phyloP scores from a whole-genome alignment of 2,329 filamentous ascomycete genomes.

The Trichoderma sp. region DNA sequence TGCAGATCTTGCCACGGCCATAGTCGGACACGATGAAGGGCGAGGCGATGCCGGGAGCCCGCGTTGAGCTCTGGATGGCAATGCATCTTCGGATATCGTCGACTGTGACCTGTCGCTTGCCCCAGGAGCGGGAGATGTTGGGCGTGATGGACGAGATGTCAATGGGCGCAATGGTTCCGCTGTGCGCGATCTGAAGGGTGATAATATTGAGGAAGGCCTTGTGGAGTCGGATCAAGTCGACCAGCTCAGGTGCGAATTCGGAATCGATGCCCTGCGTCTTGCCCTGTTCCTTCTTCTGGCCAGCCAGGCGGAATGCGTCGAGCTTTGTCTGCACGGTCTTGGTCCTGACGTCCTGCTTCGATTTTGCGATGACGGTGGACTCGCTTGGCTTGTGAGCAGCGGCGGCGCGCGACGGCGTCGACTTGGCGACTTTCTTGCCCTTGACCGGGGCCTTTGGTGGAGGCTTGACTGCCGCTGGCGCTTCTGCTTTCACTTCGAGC shows the following conservation, averaged over 20 bases:
- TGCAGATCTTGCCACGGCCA: slow-evolving; percentile 58
- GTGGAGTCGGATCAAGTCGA: slow-evolving; percentile 66
- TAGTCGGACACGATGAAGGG: slow-evolving; percentile 55
- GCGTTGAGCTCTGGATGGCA: slow-evolving; percentile 56
- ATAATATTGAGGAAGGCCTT: slow-evolving; percentile 68
- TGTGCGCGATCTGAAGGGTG: slow-evolving; percentile 69
- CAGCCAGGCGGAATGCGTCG: slow-evolving; percentile 42
- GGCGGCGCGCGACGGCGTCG: slow-evolving; percentile 37
- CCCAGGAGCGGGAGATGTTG: slow-evolving; percentile 69
- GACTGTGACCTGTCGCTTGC: slow-evolving; percentile 66
- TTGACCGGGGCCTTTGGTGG: slow-evolving; percentile 31
- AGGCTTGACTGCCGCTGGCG: slow-evolving; percentile 3
- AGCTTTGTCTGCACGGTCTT: slow-evolving; percentile 42
- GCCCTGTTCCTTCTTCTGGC: slow-evolving; percentile 39
- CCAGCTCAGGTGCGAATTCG: slow-evolving; percentile 54
- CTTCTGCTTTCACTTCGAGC: background rate
- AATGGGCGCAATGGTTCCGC: slow-evolving; percentile 62
- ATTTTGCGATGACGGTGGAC: slow-evolving; percentile 39
- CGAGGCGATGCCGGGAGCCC: slow-evolving; percentile 37
- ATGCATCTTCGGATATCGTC: slow-evolving; percentile 69
- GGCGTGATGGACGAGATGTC: slow-evolving; percentile 64
- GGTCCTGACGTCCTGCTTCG: slow-evolving; percentile 36
- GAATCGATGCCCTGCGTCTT: slow-evolving; percentile 5
- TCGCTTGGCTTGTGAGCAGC: slow-evolving; percentile 39
- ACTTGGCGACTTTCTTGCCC: slow-evolving; percentile 40